These are phyloP conservation scores for Cladosporium sp. DNA, from an alignment of 2,329 filamentous ascomycete species.

Conservation along the genomic window DNA sequence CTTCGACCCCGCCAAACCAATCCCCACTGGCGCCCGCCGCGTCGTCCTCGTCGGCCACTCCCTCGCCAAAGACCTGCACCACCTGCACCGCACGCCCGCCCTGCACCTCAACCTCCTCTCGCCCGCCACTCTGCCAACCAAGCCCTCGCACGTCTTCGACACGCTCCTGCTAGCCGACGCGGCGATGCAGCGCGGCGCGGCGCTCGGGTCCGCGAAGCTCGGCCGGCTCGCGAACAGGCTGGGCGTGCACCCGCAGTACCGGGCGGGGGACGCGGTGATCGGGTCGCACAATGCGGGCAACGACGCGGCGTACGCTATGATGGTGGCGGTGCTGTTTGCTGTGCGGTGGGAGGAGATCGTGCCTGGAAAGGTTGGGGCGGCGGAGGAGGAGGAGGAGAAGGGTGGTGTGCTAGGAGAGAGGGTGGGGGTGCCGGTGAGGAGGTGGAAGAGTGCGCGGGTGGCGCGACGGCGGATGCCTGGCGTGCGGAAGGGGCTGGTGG, in stretches of 20 bases:
- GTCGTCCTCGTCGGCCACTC: conserved; percentile 58
- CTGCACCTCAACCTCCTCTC: conserved; percentile 31
- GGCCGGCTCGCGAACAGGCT: conserved; percentile 67
- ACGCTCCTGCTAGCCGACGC: conserved; percentile 23
- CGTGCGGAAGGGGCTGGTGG: too few species aligned
- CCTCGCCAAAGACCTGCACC: conserved; percentile 56
- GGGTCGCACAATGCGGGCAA: conserved; percentile 40
- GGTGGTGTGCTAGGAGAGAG: too few species aligned
- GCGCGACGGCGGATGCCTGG: too few species aligned
- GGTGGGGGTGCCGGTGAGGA: too few species aligned
- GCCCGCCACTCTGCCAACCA: neutral
- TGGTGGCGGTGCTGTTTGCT: conserved; percentile 20
- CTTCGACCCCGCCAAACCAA: conserved; percentile 12
- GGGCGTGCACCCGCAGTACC: conserved; percentile 46
- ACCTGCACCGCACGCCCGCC: conserved; percentile 46
- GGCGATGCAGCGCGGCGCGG: conserved; percentile 9
- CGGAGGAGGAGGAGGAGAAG: too few species aligned
- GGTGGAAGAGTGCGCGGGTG: too few species aligned
- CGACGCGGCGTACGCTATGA: conserved; percentile 28
- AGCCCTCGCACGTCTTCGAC: conserved; percentile 46
- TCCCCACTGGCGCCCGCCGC: conserved; percentile 37
- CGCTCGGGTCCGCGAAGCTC: conserved; percentile 30
- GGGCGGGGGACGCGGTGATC: conserved; percentile 28
- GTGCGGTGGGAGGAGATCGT: conserved; percentile 11
- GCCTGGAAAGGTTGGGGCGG: neutral